Evolutionary conservation across 306 rosid species (phyloP).

Genomic region (Mucuna pruriens): DNA sequence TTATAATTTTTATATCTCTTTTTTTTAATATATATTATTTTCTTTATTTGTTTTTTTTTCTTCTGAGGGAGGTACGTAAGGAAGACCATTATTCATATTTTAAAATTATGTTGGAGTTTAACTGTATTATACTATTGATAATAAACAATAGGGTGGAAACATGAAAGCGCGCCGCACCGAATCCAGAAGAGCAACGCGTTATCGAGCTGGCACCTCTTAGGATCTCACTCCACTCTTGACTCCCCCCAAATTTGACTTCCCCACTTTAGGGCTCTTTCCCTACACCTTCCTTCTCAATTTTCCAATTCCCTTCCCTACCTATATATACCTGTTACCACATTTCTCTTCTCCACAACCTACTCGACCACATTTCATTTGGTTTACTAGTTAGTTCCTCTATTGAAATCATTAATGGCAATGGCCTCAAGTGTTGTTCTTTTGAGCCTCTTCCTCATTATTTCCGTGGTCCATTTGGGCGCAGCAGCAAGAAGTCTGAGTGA

Average conservation of each 20-base stretch:
- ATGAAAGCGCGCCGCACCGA: not conserved
- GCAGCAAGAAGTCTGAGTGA: slow-evolving; percentile 52
- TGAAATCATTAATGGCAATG: slow-evolving; percentile 42
- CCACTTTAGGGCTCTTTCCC: not conserved
- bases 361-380: not conserved
- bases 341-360: not conserved
- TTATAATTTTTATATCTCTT: not conserved
- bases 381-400: too few species aligned
- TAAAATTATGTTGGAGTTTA: too few species aligned
- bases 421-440: slow-evolving; percentile 34
- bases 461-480: slow-evolving; percentile 44
- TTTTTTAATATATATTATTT: too few species aligned
- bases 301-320: slow-evolving; percentile 10
- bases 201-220: slow-evolving; percentile 45
- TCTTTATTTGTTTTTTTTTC: too few species aligned
- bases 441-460: slow-evolving; percentile 22
- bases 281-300: not conserved
- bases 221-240: too few species aligned
- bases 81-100: too few species aligned
- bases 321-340: slow-evolving; percentile 16
- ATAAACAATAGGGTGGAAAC: not conserved
- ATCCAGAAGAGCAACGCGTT: slow-evolving; percentile 45
- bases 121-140: too few species aligned
- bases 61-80: too few species aligned
- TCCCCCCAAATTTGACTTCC: not conserved